A percentile compares a stretch with the other conserved stretches of the same genome.
Evolutionary conservation across 164 flowering plant species (phyloP).

Genomic region (Protea cynaroides): DNA sequence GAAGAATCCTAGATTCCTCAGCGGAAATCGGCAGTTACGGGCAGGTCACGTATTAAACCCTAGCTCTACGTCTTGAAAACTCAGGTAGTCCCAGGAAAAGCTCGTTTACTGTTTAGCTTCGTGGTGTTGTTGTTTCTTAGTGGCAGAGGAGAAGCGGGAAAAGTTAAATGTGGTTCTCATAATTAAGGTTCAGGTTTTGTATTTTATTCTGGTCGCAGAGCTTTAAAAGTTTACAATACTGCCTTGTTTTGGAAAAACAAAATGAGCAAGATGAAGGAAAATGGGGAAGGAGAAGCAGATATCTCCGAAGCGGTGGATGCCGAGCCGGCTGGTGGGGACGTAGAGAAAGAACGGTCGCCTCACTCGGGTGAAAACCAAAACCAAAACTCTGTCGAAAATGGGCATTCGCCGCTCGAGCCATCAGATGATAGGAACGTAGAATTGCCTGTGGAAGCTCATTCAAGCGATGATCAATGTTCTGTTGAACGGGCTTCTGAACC

Average conservation of each 20-base stretch:
- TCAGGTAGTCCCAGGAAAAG: neutral
- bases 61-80: neutral
- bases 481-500: slow-evolving; percentile 3
- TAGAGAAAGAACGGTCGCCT: slow-evolving; percentile 8
- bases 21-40: too few species aligned
- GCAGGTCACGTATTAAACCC: neutral
- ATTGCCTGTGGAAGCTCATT: slow-evolving; percentile 8
- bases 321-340: slow-evolving; percentile 11
- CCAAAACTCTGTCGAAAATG: slow-evolving; percentile 11
- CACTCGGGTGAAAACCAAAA: neutral
- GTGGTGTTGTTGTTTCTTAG: neutral
- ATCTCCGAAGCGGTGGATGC: neutral
- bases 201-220: too few species aligned
- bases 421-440: slow-evolving; percentile 13
- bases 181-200: too few species aligned
- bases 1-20: too few species aligned
- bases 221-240: too few species aligned
- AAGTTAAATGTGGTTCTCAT: too few species aligned
- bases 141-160: too few species aligned
- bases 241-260: too few species aligned
- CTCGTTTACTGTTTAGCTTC: neutral
- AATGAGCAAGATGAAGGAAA: too few species aligned
- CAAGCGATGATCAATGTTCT: slow-evolving; percentile 10
- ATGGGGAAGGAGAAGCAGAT: neutral
- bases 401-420: neutral